Evolutionary conservation across 176 grass and related monocot genomes (phyloP).

Genomic region (Juncus effusus): DNA sequence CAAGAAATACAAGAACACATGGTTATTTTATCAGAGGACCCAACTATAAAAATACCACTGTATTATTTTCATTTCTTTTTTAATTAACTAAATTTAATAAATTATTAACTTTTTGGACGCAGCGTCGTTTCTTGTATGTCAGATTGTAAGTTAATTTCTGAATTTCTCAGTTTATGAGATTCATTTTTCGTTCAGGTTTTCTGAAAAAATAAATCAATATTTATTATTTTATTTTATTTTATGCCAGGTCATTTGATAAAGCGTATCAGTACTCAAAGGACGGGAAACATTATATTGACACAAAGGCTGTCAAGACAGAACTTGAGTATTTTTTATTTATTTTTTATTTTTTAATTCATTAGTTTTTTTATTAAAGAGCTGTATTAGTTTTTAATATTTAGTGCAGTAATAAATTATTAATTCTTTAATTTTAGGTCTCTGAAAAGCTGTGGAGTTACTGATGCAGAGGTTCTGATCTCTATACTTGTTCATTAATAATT

Average conservation of each 20-base stretch:
- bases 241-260: conserved; percentile 74
- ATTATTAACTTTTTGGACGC: background rate
- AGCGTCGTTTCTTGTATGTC: conserved; percentile 3
- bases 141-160: background rate
- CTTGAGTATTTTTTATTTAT: conserved; percentile 70
- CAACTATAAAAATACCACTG: conserved; percentile 87
- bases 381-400: background rate
- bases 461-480: conserved; percentile 65
- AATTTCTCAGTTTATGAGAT: background rate
- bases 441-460: conserved; percentile 55
- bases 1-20: conserved; percentile 88
- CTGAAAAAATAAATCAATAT: too few relatives aligned
- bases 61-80: conserved; percentile 36
- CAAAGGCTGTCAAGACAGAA: conserved; percentile 54
- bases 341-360: background rate
- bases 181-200: background rate
- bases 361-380: conserved; percentile 1
- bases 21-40: conserved; percentile 90
- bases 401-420: conserved; percentile 6
- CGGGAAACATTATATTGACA: conserved; percentile 45
- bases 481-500: conserved; percentile 19
- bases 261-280: conserved; percentile 77
- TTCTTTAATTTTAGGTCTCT: conserved; percentile 74
- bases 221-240: background rate
- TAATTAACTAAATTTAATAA: too few relatives aligned